These are phyloP conservation scores for Wickerhamiella alocasiicola DNA, from an alignment of 805 yeast species.

Conservation along the genomic window DNA sequence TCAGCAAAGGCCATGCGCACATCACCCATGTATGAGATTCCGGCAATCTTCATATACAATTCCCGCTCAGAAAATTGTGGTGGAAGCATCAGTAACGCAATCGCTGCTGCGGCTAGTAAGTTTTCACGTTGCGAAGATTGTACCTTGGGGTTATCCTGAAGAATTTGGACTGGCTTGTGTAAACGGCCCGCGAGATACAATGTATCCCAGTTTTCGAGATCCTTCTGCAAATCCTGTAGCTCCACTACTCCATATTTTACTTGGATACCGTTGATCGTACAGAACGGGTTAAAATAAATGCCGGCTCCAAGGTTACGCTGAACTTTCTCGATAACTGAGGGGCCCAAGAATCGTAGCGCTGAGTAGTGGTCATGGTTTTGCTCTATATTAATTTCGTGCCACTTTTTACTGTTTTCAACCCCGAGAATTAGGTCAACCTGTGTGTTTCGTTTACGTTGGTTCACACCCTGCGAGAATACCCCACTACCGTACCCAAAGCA, in stretches of 20 bases:
- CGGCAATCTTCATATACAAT: conserved; percentile 65
- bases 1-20: conserved; percentile 80
- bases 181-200: conserved; percentile 84
- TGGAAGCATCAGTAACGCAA: conserved; percentile 47
- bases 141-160: conserved; percentile 34
- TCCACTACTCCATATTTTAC: conserved; percentile 85
- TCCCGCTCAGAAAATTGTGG: conserved; percentile 44
- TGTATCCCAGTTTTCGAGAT: conserved; percentile 72
- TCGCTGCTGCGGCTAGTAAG: conserved; percentile 60
- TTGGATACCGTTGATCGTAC: conserved; percentile 42
- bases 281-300: conserved; percentile 86
- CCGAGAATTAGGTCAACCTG: conserved; percentile 82
- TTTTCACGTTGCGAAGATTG: conserved; percentile 37
- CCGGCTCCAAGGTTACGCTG: conserved; percentile 69
- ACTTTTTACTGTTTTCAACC: conserved; percentile 58
- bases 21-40: conserved; percentile 80
- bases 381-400: conserved; percentile 63
- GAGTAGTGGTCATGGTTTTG: conserved; percentile 73
- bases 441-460: conserved; percentile 28
- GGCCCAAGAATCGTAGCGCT: conserved; percentile 45
- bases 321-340: conserved; percentile 41
- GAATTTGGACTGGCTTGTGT: conserved; percentile 81
- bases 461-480: conserved; percentile 63
- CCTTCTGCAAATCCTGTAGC: conserved; percentile 45
- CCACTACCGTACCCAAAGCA: conserved; percentile 95